phyloP scores from a whole-genome alignment of 1,284 basidiomycete genomes.

The Violaceomyces palustris region DNA sequence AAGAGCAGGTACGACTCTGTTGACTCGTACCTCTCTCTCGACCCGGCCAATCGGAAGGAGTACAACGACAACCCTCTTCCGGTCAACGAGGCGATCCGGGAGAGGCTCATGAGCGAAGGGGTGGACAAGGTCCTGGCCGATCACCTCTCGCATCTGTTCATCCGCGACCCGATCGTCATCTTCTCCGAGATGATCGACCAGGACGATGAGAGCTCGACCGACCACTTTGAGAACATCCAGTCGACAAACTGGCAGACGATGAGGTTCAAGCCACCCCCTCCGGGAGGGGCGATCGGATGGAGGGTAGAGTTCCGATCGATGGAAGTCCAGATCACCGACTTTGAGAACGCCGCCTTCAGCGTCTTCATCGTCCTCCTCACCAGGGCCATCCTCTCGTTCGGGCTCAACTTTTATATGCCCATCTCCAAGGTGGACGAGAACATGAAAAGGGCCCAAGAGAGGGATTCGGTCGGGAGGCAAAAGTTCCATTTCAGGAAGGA shows the following conservation, averaged over 20 bases:
- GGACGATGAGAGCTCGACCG: conserved; percentile 77
- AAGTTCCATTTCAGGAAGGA: conserved; percentile 88
- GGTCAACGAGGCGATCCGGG: conserved; percentile 63
- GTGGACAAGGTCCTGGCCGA: conserved; percentile 81
- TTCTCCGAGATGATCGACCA: conserved; percentile 92
- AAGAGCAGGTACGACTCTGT: conserved; percentile 97
- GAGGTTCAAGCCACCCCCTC: conserved; percentile 88
- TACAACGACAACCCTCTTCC: conserved; percentile 87
- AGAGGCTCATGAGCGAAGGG: conserved; percentile 55
- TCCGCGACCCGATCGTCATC: conserved; percentile 91
- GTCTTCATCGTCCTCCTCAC: conserved; percentile 91
- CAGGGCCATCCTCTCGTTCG: conserved; percentile 82
- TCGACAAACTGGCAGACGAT: conserved; percentile 99
- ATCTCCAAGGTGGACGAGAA: conserved; percentile 98
- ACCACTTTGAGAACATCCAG: conserved; percentile 99
- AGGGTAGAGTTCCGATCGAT: conserved; percentile 96
- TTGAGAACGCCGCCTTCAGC: conserved; percentile 95
- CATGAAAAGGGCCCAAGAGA: conserved; percentile 80
- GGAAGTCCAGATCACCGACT: conserved; percentile 98
- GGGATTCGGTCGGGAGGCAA: conserved; percentile 69
- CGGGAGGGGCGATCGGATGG: conserved; percentile 89
- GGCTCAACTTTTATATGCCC: conserved; percentile 91
- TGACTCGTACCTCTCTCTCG: conserved; percentile 83
- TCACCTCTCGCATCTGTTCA: conserved; percentile 92
- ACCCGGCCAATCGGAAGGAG: conserved; percentile 78